Conservation (phyloP, 495 filamentous ascomycete genomes). For the Penicillium cataractarum region DNA sequence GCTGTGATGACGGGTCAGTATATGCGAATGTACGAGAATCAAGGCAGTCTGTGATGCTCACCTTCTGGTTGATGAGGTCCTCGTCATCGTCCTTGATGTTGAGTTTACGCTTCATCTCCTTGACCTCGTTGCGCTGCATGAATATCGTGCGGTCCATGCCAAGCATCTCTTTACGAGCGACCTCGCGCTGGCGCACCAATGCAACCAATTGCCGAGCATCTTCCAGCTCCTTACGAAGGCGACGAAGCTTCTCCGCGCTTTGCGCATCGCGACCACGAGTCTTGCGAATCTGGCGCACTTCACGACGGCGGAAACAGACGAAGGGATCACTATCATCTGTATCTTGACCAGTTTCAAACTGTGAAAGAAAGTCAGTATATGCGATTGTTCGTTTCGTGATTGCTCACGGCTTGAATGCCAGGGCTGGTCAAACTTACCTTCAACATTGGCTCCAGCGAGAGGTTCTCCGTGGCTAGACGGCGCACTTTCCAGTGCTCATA, state of each 20-base stretch:
- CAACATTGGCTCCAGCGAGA: constrained; percentile 69
- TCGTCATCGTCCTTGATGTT: constrained; percentile 92
- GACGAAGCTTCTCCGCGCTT: constrained; percentile 90
- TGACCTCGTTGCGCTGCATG: constrained; percentile 74
- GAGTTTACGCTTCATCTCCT: constrained; percentile 84
- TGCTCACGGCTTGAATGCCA: not conserved
- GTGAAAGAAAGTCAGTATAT: constrained; percentile 30
- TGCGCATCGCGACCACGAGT: constrained; percentile 92
- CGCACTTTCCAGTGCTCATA: constrained; percentile 89
- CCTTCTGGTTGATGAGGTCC: constrained; percentile 92
- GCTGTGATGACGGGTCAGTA: constrained; percentile 57
- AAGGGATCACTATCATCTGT: constrained; percentile 96
- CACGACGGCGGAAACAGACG: constrained; percentile 95
- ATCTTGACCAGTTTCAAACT: constrained; percentile 90
- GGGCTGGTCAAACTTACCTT: constrained; percentile 53
- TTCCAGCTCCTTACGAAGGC: constrained; percentile 88
- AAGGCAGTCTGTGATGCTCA: constrained; percentile 41
- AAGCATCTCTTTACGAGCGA: constrained; percentile 75
- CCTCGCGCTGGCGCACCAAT: constrained; percentile 76
- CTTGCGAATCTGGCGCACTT: constrained; percentile 92
- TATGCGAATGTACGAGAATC: constrained; percentile 8
- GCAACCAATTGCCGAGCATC: constrained; percentile 80
- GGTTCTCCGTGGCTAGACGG: constrained; percentile 67
- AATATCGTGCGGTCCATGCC: constrained; percentile 75
- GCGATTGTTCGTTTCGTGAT: not conserved